Conservation (phyloP, 768 basidiomycete genomes). For the Boletellus ananas region DNA sequence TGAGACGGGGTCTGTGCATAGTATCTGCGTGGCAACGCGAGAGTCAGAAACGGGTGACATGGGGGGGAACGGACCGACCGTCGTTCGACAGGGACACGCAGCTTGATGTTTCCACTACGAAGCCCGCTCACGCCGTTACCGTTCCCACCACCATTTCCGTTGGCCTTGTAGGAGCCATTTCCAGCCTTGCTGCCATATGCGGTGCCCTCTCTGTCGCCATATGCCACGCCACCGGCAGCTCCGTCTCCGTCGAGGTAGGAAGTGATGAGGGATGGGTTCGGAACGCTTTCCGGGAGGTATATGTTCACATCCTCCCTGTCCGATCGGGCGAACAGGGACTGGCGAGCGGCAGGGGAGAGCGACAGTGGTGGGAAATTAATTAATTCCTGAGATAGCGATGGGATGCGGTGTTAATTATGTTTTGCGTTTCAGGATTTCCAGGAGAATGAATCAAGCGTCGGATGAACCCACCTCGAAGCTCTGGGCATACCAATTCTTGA, state of each 20-base stretch:
- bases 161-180: conserved; percentile 14
- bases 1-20: conserved; percentile 75
- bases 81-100: conserved; percentile 81
- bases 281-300: conserved; percentile 65
- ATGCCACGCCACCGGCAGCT: conserved; percentile 11
- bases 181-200: conserved; percentile 9
- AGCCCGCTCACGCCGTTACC: conserved; percentile 29
- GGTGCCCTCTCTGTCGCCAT: conserved; percentile 5
- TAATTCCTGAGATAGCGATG: conserved; percentile 60
- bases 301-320: conserved; percentile 32
- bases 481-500: conserved; percentile 99
- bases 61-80: conserved; percentile 43
- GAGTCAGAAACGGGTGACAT: conserved; percentile 1
- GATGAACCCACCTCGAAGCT: conserved; percentile 78
- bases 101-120: conserved; percentile 53
- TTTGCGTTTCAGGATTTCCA: too few species aligned
- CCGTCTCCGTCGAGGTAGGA: conserved; percentile 32
- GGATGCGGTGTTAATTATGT: too few species aligned
- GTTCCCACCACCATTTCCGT: conserved; percentile 28
- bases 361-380: conserved; percentile 76
- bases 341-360: conserved; percentile 63
- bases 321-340: conserved; percentile 53
- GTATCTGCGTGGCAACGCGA: conserved; percentile 51
- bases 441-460: neutral
- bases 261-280: conserved; percentile 68